Evolutionary conservation across 1,284 basidiomycete species (phyloP), one percentile per base, ranked within the genome.

Genomic region (Moesziomyces globuligerus): DNA sequence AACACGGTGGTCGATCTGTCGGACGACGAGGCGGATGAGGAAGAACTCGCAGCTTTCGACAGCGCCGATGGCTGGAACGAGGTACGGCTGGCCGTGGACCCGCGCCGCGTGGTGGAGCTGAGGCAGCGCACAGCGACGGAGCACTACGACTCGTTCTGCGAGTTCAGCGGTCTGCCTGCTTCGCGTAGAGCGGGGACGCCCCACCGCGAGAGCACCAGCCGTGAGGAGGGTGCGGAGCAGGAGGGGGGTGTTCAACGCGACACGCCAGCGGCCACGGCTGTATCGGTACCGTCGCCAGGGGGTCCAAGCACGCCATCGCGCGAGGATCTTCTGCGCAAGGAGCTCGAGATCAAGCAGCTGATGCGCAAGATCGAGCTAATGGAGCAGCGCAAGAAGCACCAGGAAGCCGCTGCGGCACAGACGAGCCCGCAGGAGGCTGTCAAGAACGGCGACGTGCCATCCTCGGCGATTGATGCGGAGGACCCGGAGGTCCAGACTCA

Each of bases 311-410:
- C 65, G 15, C 59, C 66, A n/a, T 69, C 59, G 6, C 52, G 49
- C 21, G 61, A 66, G 18, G 61, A 66, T 5, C 51, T 71, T 45
- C 34, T 57, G 29, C 52, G 53, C 26, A 71, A 71, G 47, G 68
- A 71, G 40, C 58, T 66, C 15, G 68, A 71, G 25, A 71, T 71
- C 58, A 62, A 61, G 52, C 56, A 54, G 32, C 34, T 70, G 36
- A 70, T 52, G 56, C 59, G 42, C 36, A 58, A 53, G 47, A 64
- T 70, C 9, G 60, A 61, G 32, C 40, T 54, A 48, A 64, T 64
- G 56, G 67, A 70, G 36, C 44, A 62, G 39, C 62, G 62, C 38
- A 66, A 59, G 44, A 50, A 41, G 45, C 62, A 66, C 26, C 45
- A 48, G 13, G 21, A 20, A 34, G 37, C 44, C 10, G 25, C 38